A percentile compares a stretch with the other conserved stretches of the same genome.
Evolutionary conservation across 768 basidiomycete genomes (phyloP).

Genomic region (Chlorophyllum brunneum): DNA sequence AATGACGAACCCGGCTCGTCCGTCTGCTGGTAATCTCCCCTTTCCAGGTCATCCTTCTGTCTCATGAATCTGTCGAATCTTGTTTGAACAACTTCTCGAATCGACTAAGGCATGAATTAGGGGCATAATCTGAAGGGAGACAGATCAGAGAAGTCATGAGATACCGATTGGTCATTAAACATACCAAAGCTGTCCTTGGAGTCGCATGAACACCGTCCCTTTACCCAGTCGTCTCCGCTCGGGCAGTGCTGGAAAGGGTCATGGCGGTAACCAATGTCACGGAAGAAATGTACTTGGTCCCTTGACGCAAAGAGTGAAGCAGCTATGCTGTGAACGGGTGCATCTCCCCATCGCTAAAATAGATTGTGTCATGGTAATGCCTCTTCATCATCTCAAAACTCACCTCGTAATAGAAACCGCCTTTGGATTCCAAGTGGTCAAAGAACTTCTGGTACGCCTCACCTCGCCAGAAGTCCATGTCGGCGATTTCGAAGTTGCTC

Average conservation of each 20-base stretch:
- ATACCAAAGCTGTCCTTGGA: conserved; percentile 65
- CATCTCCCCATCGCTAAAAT: conserved; percentile 75
- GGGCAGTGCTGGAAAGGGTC: conserved; percentile 79
- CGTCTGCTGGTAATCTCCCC: neutral
- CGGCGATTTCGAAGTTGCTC: conserved; percentile 92
- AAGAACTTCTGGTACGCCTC: conserved; percentile 86
- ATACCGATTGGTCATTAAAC: conserved; percentile 17
- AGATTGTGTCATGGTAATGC: neutral
- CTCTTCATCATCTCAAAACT: conserved; percentile 14
- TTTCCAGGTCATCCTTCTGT: neutral
- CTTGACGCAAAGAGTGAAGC: conserved; percentile 71
- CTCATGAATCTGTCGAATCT: neutral
- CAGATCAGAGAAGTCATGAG: neutral
- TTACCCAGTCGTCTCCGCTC: conserved; percentile 46
- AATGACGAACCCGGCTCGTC: neutral
- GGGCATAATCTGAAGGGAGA: conserved; percentile 32
- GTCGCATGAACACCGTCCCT: conserved; percentile 71
- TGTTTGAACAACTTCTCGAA: conserved; percentile 35
- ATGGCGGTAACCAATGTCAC: conserved; percentile 82
- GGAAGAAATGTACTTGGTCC: conserved; percentile 78
- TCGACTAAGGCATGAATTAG: conserved; percentile 35
- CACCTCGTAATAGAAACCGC: conserved; percentile 93
- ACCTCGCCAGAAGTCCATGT: conserved; percentile 84
- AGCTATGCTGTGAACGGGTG: conserved; percentile 72
- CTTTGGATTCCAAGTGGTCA: conserved; percentile 71